These are phyloP conservation scores for Arthrinium phaeospermum DNA, from an alignment of 2,329 filamentous ascomycete species.

Conservation along the genomic window DNA sequence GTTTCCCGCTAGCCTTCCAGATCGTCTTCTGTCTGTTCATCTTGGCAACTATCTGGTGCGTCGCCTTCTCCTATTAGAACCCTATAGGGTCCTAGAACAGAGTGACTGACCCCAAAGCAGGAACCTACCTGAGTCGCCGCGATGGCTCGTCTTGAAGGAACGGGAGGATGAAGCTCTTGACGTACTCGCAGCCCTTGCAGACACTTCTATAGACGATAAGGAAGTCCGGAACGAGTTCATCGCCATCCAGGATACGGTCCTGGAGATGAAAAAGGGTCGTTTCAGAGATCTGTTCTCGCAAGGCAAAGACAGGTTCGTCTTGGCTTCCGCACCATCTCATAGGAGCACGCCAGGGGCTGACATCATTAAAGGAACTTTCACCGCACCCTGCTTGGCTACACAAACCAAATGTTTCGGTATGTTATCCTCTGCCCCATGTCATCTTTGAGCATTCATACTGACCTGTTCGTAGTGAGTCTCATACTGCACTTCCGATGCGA, in stretches of 20 bases:
- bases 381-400: constrained; percentile 59
- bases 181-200: constrained; percentile 48
- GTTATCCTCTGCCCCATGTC: constrained; percentile 23
- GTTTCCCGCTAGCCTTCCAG: constrained; percentile 66
- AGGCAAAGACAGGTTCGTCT: constrained; percentile 52
- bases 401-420: constrained; percentile 59
- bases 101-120: neutral
- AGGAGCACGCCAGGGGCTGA: neutral
- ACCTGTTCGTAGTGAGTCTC: neutral
- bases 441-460: neutral
- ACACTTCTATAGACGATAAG: constrained; percentile 51
- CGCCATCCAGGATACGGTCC: constrained; percentile 65
- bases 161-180: constrained; percentile 49
- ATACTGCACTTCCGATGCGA: neutral
- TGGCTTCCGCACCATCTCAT: neutral
- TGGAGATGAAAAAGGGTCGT: constrained; percentile 61
- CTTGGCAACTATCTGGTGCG: constrained; percentile 53
- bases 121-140: constrained; percentile 55
- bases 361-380: constrained; percentile 50
- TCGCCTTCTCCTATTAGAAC: neutral
- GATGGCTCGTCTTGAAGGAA: constrained; percentile 53
- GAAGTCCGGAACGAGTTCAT: constrained; percentile 60
- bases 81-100: neutral
- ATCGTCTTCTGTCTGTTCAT: constrained; percentile 65
- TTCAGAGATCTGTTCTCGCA: constrained; percentile 65